Evolutionary conservation across 306 rosid genomes (phyloP), one percentile per base, ranked within the genome.

Genomic region (Mucuna pruriens): DNA sequence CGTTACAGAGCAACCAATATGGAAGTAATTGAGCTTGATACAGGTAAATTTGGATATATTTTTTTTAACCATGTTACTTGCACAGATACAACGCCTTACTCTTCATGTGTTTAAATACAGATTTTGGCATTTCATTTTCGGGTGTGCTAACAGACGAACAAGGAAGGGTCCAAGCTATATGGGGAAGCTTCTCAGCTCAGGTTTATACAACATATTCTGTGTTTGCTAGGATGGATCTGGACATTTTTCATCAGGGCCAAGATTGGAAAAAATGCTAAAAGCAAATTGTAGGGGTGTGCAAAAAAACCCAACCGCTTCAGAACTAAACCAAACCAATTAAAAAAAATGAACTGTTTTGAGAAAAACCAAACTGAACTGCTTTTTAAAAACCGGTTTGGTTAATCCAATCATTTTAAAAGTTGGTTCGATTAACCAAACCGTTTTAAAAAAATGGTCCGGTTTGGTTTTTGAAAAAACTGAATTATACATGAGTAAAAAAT

Each of bases 171-270:
- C 95, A 85, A 87, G 98, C 99, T 69, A 81, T 95, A 76, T 95
- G 99, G 99, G 99, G 97, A 88, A 95, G 97, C 95, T 95, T 95
- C 88, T 95, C 99, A 29, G 93, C 96, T 83, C 99, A 95, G 97
- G 99, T 95, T 88, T 81, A 77, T 80, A 87, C 57, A 36, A 34
- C 44, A 77, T 60, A 81, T 77, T 81, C 68, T 75, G 19, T 38
- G 45, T 62, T 68, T 73, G 34, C 33, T 38, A 55, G 64, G 63
- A 42, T 46, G 38, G 68, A 64, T 77, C 58, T 63, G 44, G 58
- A 22, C 22, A 13, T 33, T 48, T 74, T 61, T 76, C n/a, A 52
- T 54, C 69, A 48, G 72, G 45, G 13, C 8, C 46, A 72, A 36
- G 45, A 55, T 68, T 48, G 52, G 62, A 46, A 52, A 42, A 61